Percentiles rank a stretch among this genome's conserved stretches.
These are phyloP conservation scores for Hygrocybe punicea DNA, from an alignment of 768 basidiomycete genomes.

Conservation along the genomic window DNA sequence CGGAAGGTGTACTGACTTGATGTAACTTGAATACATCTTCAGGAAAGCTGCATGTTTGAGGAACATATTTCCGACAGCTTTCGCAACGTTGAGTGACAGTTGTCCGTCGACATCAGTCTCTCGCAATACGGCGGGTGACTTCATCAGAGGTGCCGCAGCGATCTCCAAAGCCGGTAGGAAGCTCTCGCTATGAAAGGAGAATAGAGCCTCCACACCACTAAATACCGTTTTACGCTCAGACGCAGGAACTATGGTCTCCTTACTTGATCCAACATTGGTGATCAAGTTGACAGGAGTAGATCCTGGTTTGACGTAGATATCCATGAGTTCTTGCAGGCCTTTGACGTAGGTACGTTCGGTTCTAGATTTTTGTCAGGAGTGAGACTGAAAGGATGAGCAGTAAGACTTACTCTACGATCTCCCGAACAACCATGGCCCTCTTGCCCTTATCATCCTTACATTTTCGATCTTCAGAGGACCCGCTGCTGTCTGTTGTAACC, in stretches of 20 bases:
- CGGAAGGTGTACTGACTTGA: conserved; percentile 65
- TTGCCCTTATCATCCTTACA: conserved; percentile 89
- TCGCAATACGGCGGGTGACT: conserved; percentile 40
- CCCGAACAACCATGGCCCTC: conserved; percentile 77
- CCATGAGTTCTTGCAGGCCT: conserved; percentile 88
- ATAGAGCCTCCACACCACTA: conserved; percentile 81
- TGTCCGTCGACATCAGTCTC: conserved; percentile 68
- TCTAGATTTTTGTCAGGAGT: conserved; percentile 39
- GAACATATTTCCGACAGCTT: conserved; percentile 83
- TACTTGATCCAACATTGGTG: conserved; percentile 64
- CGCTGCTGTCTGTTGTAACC: conserved; percentile 68
- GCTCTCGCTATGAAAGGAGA: conserved; percentile 88
- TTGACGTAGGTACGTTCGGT: conserved; percentile 95
- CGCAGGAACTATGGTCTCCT: conserved; percentile 82
- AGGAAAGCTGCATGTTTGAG: conserved; percentile 94
- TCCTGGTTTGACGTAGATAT: conserved; percentile 91
- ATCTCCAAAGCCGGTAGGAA: conserved; percentile 88
- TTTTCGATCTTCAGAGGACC: conserved; percentile 77
- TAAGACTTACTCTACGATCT: conserved; percentile 80
- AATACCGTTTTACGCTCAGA: conserved; percentile 90
- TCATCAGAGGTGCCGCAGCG: conserved; percentile 68
- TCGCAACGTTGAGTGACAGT: conserved; percentile 70
- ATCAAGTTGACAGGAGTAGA: conserved; percentile 65
- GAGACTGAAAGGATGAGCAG: conserved; percentile 4
- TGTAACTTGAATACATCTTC: conserved; percentile 98